Base-by-base conservation (phyloP, 2,329 filamentous ascomycete genomes). In the Aspergillus bombycis region DNA sequence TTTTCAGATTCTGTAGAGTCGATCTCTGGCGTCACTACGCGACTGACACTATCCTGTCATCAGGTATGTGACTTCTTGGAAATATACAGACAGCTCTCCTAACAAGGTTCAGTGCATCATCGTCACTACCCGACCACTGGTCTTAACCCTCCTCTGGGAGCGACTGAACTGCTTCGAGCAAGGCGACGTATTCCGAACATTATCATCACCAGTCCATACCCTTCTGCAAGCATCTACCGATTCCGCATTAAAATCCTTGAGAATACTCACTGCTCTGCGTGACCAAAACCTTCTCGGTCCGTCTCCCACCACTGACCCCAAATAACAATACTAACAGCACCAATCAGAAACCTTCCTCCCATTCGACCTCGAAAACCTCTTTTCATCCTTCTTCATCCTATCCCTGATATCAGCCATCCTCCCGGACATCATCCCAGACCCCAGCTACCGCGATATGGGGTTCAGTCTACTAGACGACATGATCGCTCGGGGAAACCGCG, bases 371-470 rank as follows among this genome's bases (percentile, higher is more conserved):
- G 68, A 70, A 48, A 70, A 65, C 56, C 66, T 70, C 2, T 70
- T 70, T n/a, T 67, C 71, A 55, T 72, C 74, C 62, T 81, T 79
- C 59, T 76, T 78, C 23, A 69, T 72, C 57, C 71, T 78, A 5
- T 79, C 79, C 41, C 72, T 68, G 6, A 63, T 67, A 12, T 63
- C 66, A 41, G 75, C 73, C 19, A 82, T 75, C 52, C 80, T 82
- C 52, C 78, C 73, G 8, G 82, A 74, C 12, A 76, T 76, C 14
- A 77, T 77, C 65, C 81, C 80, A 1, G 81, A 70, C 78, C 46
- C 81, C 69, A 23, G 79, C 79, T 62, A 83, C 78, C 59, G 79
- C 57, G 61, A 83, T 34, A 65, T 65, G 56, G 64, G 64, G 16
- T 65, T 65, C 36, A 65, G 62, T 38, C 50, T 70, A 0, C 62